Evolutionary conservation across 1,284 basidiomycete genomes (phyloP), one percentile per base, ranked within the genome.

Genomic region (Boletellus sp.): DNA sequence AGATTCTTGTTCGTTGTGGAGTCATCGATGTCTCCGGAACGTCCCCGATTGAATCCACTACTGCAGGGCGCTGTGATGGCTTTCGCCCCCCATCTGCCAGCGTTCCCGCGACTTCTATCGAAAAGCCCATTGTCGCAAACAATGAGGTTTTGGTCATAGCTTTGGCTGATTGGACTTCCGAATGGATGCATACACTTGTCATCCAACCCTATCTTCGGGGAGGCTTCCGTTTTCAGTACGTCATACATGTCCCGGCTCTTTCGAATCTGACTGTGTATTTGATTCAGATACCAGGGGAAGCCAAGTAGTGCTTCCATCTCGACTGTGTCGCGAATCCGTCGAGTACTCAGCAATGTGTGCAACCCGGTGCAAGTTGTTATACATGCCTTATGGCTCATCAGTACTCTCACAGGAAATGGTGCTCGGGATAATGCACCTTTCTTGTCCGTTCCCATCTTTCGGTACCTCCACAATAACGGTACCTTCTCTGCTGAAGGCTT

Each of bases 301-400:
- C 47, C 46, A 8, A 47, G 28, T 32, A 22, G 35, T 32, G 49
- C 22, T 18, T 44, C 52, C 18, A 13, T 42, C 41, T 55, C 51
- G 8, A 42, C 57, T 48, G 57, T 54, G 5, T 50, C 30, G 19
- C 65, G 56, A 16, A 66, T 70, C 21, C 55, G 48, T 43, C 55
- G 54, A 44, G 50, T 61, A 40, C 49, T 66, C 49, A 32, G 26
- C 32, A 16, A 39, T 10, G 44, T 70, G 30, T 44, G 43, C 42
- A 69, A 67, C 52, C 66, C 65, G 4, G 47, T 55, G 38, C 67
- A 69, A 19, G 70, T 74, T 12, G 62, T 68, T 48, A 63, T 82
- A 49, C 69, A 80, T 28, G 74, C 77, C 7, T 58, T 83, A 8
- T 81, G 75, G 74, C 78, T 76, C 59, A 71, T 82, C 67, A 28